Percentiles rank a stretch among this genome's conserved stretches.
Conservation (phyloP, 192 early-diverging fungal genomes). For the Podila epigama region DNA sequence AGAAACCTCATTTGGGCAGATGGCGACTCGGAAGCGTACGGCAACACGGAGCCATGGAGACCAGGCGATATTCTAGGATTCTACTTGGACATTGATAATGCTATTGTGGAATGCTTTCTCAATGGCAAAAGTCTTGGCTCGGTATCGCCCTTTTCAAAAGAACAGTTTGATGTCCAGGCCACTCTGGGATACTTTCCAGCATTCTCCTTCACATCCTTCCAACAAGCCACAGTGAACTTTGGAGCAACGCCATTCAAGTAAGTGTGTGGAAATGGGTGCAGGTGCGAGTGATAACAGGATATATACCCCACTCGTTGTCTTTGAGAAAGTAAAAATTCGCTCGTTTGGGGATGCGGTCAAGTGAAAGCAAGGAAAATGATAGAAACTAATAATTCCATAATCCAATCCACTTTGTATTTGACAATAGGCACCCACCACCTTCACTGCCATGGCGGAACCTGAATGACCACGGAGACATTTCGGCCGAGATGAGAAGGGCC, state of each 20-base stretch:
- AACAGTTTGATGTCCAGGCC: constrained; percentile 45
- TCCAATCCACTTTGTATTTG: not conserved
- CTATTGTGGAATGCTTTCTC: constrained; percentile 63
- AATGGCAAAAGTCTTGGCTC: constrained; percentile 77
- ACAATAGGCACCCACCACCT: constrained; percentile 46
- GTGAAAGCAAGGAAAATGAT: too few species aligned
- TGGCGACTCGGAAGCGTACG: constrained; percentile 58
- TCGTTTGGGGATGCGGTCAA: too few species aligned
- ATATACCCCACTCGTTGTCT: too few species aligned
- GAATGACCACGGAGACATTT: constrained; percentile 38
- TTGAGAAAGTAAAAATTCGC: too few species aligned
- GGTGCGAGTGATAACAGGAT: too few species aligned
- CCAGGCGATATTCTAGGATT: constrained; percentile 59
- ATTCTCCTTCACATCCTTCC: constrained; percentile 74
- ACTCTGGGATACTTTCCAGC: constrained; percentile 69
- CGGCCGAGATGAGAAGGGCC: constrained; percentile 29
- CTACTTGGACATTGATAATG: constrained; percentile 71
- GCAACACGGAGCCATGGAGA: constrained; percentile 60
- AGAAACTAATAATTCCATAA: too few species aligned
- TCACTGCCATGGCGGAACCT: constrained; percentile 38
- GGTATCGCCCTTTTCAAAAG: constrained; percentile 45
- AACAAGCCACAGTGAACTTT: constrained; percentile 76
- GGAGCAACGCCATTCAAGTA: constrained; percentile 59
- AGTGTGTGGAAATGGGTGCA: not conserved
- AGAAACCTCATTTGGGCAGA: constrained; percentile 72